Percentiles rank a stretch among this genome's conserved stretches.
Evolutionary conservation across 768 basidiomycete species (phyloP).

Genomic region (Lactarius hatsudake): DNA sequence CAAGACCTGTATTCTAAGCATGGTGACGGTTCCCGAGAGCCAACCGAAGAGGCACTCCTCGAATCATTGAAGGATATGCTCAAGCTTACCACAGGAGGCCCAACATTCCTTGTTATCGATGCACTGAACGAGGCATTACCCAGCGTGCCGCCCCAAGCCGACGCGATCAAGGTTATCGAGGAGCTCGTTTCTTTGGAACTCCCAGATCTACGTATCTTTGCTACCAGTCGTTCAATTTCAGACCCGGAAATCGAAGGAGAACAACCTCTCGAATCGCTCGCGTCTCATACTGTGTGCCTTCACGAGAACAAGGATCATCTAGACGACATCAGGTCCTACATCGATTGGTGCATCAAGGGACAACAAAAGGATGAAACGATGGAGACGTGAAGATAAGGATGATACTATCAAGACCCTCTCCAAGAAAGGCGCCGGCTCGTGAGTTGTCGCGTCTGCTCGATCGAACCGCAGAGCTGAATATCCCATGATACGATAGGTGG

Average conservation of each 20-base stretch:
- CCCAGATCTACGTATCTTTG: conserved; percentile 17
- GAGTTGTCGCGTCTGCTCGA: conserved; percentile 1
- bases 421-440: conserved; percentile 16
- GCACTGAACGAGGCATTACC: conserved; percentile 29
- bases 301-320: conserved; percentile 13
- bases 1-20: neutral
- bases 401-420: conserved; percentile 19
- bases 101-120: conserved; percentile 30
- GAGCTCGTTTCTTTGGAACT: conserved; percentile 3
- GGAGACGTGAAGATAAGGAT: conserved; percentile 14
- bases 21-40: conserved; percentile 4
- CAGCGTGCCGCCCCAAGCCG: conserved; percentile 9
- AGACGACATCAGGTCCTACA: conserved; percentile 8
- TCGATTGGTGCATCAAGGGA: conserved; percentile 21
- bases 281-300: conserved; percentile 11
- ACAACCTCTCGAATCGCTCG: conserved; percentile 10
- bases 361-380: conserved; percentile 28
- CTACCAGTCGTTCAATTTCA: conserved; percentile 1
- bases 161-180: conserved; percentile 14
- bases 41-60: conserved; percentile 13
- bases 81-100: neutral
- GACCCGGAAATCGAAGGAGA: neutral
- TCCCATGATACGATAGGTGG: conserved; percentile 26
- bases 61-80: conserved; percentile 23
- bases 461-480: neutral